Base-by-base conservation (phyloP, 1,284 basidiomycete species). In the Ceratorhiza oryzae-sativae region DNA sequence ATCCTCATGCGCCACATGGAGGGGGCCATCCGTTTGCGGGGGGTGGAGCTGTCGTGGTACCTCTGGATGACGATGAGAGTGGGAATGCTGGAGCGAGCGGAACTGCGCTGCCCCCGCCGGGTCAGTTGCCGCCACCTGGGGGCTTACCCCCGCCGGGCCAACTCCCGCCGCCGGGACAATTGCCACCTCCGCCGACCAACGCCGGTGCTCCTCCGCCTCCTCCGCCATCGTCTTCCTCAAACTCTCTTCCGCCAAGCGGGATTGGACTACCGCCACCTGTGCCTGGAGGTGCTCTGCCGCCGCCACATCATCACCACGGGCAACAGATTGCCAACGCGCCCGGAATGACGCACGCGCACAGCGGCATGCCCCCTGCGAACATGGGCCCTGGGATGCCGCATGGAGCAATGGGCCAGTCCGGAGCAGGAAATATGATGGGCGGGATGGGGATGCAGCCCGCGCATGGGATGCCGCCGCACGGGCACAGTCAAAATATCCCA, bases 201-300 rank as follows among this genome's bases (percentile, higher is more conserved):
- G 74, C 74, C 48, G 76, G 72, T 49, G 73, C 74, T 42, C 53
- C 77, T 13, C 75, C 72, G 55, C 74, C 74, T 42, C 53, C 77
- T 13, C 75, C 73, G 30, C 42, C 72, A 25, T n/a, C 39, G n/a
- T 15, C 39, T 10, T 18, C 27, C 2, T 3, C 46, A 8, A 46
- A 58, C 65, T 12, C 30, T 2, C 39, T 70, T 45, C 53, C 53
- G 45, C 65, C 65, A 41, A 70, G 65, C 48, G 53, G 65, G 41
- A 70, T 70, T 46, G 65, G 65, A 20, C 49, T 74, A 18, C n/a
- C 76, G 15, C 62, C 75, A 13, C 55, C 76, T 27, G 72, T 76
- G 25, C 68, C 75, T 23, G 70, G 71, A 9, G 76, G 75, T 46
- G 65, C 77, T 30, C 77, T 79, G 42, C 77, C 78, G 6, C 65